Base-by-base conservation (phyloP, 768 basidiomycete genomes). In the Kwoniella europaea region DNA sequence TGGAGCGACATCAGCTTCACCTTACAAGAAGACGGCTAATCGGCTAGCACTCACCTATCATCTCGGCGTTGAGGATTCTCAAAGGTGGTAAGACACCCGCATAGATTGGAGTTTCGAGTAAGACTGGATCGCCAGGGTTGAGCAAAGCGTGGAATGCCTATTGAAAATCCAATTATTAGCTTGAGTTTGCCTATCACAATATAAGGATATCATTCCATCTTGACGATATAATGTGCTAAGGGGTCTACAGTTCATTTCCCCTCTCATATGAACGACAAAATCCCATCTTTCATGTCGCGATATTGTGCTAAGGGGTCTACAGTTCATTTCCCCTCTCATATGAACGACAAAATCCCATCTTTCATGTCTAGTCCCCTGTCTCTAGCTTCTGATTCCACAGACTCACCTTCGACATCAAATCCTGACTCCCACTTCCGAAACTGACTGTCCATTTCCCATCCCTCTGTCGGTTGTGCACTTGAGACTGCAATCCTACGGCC, bases 371-470 rank as follows among this genome's bases (percentile, higher is more conserved):
- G 12, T 16, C 16, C 44, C 44, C 44, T 46, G 10, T 46, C 12
- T 12, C 10, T 10, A 46, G n/a, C 9, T 10, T 27, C n/a, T 56
- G 54, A 20, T 10, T 18, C 6, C 12, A 10, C 7, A 15, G 1
- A 74, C 85, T 4, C 64, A 91, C 93, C 88, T 95, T 97, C 85
- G 87, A 91, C 61, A 98, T 88, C 73, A 93, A 80, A 85, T 97
- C 94, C 84, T 97, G 95, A 55, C 92, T 92, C 12, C 95, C 95
- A 52, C 87, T 86, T 1, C 94, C 93, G 10, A 97, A 85, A 53
- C 88, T 89, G 10, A 94, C 82, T 54, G 86, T 85, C 94, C 94
- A 98, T 7, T 89, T 90, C 74, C 88, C 89, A 2, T 86, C 87
- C 64, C 68, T 76, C 22, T 61, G 15, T 10, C 92, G 86, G 4